Evolutionary conservation across 164 flowering plant genomes (phyloP), one percentile per base, ranked within the genome.

Genomic region (Kalanchoe fedtschenkoi): DNA sequence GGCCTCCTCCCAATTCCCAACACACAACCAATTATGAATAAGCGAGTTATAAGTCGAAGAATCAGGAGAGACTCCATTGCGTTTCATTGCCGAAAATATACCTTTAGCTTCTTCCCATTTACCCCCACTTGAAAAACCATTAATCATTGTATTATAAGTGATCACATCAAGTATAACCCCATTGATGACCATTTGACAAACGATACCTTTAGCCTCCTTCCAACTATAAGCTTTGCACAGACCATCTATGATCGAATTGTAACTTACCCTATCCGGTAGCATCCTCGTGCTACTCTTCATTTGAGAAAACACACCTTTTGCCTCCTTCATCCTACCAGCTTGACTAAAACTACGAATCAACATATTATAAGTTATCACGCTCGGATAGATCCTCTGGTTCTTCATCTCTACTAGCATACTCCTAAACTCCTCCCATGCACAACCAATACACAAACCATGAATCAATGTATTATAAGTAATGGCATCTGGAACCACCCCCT

Each of bases 351-450:
- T 81, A 22, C 78, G 68, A 58, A 81, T 69, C 68, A 84, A 58
- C 6, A 68, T 66, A 9, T 58, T 41, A 54, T 70, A 90, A 4
- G 91, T 86, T 6, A 46, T 61, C 64, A 77, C 81, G 69, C 81
- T 77, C 0, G 89, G 89, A 4, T 34, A 43, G 64, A 83, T 83
- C 17, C 74, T 73, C 62, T 82, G 80, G 1, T 69, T 78, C 64
- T 83, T 28, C 97, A 91, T 91, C 71, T 91, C 97, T 64, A 78
- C 83, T 39, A 83, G 60, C 51, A 85, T 61, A 58, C 71, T 75
- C 32, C 81, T 41, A 15, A 86, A 88, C 62, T 84, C 93, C 63
- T 61, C 69, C 9, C 74, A 80, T 62, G 71, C 76, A 21, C 88
- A 89, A 32, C 56, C 66, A 54, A 71, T 68, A 61, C 78, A 78